These are phyloP conservation scores for Aspergillus sp. DNA, from an alignment of 2,329 filamentous ascomycete species.

Conservation along the genomic window DNA sequence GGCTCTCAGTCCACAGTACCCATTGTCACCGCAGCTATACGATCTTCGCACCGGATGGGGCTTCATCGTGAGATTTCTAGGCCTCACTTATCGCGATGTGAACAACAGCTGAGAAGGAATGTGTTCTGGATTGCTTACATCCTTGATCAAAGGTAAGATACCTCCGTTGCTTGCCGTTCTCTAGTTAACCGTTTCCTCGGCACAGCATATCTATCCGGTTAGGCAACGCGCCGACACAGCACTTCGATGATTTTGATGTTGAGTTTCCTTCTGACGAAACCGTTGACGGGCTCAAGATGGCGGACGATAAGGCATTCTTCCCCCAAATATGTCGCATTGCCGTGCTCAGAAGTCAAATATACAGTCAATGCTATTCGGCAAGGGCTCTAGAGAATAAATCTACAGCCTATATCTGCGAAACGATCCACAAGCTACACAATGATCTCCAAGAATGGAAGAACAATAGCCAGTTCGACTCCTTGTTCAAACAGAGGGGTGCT, in stretches of 20 bases:
- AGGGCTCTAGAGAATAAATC: conserved; percentile 77
- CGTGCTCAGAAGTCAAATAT: conserved; percentile 86
- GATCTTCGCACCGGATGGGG: conserved; percentile 85
- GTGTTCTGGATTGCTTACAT: conserved; percentile 75
- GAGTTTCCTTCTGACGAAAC: conserved; percentile 85
- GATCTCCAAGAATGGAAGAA: conserved; percentile 91
- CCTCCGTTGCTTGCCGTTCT: neutral
- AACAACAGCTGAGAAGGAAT: conserved; percentile 81
- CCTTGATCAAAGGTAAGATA: conserved; percentile 63
- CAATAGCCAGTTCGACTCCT: conserved; percentile 80
- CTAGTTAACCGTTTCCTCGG: neutral
- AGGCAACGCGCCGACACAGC: conserved; percentile 66
- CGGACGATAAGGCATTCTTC: conserved; percentile 89
- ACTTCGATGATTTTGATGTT: conserved; percentile 84
- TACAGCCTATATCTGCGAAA: conserved; percentile 82
- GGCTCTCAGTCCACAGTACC: conserved; percentile 90
- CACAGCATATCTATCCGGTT: conserved; percentile 55
- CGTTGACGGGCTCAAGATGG: conserved; percentile 78
- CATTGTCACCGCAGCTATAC: conserved; percentile 82
- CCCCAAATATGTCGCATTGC: conserved; percentile 87
- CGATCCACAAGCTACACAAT: conserved; percentile 83
- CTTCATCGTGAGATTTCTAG: conserved; percentile 85
- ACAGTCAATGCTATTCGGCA: conserved; percentile 83
- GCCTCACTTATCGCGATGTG: conserved; percentile 83
- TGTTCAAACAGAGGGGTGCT: conserved; percentile 84